These are phyloP conservation scores for Voacanga thouarsii DNA, from an alignment of 257 asterid genomes.

Conservation along the genomic window DNA sequence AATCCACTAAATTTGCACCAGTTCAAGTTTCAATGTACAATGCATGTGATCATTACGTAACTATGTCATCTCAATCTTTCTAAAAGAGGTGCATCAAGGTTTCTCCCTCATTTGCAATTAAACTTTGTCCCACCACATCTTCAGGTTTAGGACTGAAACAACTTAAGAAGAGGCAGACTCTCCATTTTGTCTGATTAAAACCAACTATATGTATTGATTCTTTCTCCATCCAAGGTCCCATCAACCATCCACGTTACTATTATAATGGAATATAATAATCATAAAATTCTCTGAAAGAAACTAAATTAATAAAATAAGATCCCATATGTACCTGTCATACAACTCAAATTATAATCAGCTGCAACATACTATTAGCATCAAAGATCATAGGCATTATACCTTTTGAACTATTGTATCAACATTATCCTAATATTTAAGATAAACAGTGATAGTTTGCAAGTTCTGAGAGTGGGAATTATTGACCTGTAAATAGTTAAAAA, in stretches of 20 bases:
- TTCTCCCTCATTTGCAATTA: too few relatives aligned
- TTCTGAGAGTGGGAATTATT: slow-evolving; percentile 31
- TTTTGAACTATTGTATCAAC: slow-evolving; percentile 61
- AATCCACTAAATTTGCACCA: not conserved
- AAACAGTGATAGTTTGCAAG: slow-evolving; percentile 83
- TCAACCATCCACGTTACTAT: slow-evolving; percentile 92
- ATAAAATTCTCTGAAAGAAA: slow-evolving; percentile 92
- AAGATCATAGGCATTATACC: slow-evolving; percentile 39
- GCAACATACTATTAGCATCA: not conserved
- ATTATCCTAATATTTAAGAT: slow-evolving; percentile 69
- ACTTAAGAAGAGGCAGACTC: too few relatives aligned
- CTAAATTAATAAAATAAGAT: slow-evolving; percentile 46
- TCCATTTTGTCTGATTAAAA: slow-evolving; percentile 95
- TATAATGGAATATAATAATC: slow-evolving; percentile 81
- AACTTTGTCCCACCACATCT: too few relatives aligned
- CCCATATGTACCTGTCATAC: not conserved
- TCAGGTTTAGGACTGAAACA: too few relatives aligned
- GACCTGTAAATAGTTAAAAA: slow-evolving; percentile 46
- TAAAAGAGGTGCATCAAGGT: too few relatives aligned
- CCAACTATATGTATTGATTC: slow-evolving; percentile 83
- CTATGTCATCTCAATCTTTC: not conserved
- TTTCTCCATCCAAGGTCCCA: slow-evolving; percentile 78
- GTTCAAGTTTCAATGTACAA: not conserved
- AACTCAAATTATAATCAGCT: slow-evolving; percentile 9
- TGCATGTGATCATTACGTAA: not conserved